Evolutionary conservation across 257 asterid genomes (phyloP).

Genomic region (Nicotiana obtusifolia): DNA sequence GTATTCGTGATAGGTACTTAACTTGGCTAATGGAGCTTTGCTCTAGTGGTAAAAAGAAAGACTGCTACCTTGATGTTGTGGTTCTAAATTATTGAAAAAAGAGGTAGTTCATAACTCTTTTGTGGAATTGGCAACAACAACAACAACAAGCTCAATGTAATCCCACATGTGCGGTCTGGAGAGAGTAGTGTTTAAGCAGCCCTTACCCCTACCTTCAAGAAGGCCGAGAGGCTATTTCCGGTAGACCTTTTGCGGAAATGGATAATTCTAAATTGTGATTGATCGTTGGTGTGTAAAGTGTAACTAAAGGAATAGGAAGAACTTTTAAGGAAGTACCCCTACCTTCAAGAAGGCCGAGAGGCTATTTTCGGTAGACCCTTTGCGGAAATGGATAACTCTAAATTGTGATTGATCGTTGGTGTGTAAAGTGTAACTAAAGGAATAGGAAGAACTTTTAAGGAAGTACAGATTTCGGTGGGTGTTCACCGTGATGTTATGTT

Average conservation of each 20-base stretch:
- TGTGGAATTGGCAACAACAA: background rate
- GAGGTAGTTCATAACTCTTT: background rate
- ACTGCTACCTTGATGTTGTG: background rate
- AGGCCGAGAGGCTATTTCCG: too few relatives aligned
- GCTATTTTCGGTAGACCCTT: background rate
- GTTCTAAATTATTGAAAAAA: background rate
- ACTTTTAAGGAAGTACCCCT: too few relatives aligned
- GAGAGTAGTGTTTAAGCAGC: too few relatives aligned
- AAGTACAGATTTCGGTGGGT: background rate
- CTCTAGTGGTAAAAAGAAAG: background rate
- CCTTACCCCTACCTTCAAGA: too few relatives aligned
- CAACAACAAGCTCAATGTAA: too few relatives aligned
- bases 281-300: background rate
- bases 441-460: background rate
- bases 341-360: too few relatives aligned
- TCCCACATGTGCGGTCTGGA: too few relatives aligned
- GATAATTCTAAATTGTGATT: background rate
- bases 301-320: background rate
- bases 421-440: background rate
- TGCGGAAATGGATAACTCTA: background rate
- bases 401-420: background rate
- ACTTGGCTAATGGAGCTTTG: background rate
- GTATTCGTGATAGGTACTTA: background rate
- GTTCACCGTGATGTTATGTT: background rate
- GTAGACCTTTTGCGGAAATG: background rate